phyloP scores from a whole-genome alignment of 2,329 filamentous ascomycete species.

The Biscogniauxia mediterranea region DNA sequence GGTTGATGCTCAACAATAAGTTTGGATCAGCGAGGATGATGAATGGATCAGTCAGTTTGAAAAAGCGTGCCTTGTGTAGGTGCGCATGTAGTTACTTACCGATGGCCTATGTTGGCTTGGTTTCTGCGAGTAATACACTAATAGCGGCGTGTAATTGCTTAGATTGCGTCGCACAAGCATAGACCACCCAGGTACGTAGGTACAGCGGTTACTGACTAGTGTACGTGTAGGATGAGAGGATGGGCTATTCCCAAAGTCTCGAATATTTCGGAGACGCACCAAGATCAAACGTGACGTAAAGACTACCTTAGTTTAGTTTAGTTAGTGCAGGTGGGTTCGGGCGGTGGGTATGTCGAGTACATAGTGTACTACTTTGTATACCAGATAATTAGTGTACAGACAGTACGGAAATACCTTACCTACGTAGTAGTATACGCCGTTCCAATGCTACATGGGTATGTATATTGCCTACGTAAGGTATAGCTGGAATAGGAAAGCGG shows the following conservation, averaged over 20 bases:
- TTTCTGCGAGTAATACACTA: neutral
- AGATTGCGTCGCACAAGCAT: neutral
- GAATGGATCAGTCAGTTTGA: neutral
- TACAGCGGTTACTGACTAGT: neutral
- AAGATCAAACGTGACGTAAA: neutral
- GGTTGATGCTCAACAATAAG: neutral
- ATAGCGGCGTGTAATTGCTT: no score
- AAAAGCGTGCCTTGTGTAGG: no score
- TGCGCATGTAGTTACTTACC: neutral
- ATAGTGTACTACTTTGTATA: no score
- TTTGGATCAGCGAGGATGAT: neutral
- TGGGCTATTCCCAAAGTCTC: no score
- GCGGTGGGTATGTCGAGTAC: neutral
- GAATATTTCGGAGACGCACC: neutral
- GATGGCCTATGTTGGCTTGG: neutral
- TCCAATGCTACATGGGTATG: no score
- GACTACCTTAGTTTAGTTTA: neutral
- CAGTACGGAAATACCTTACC: slow-evolving; percentile 2
- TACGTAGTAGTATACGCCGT: neutral
- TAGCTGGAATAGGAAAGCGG: neutral
- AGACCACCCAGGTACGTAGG: neutral
- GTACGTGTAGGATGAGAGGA: neutral
- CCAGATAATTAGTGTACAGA: no score
- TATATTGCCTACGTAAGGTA: neutral
- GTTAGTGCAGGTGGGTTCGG: neutral